A percentile compares a stretch with the other conserved stretches of the same genome.
phyloP scores from a whole-genome alignment of 2,329 filamentous ascomycete species.

The Lasiodiplodia gonubiensis region DNA sequence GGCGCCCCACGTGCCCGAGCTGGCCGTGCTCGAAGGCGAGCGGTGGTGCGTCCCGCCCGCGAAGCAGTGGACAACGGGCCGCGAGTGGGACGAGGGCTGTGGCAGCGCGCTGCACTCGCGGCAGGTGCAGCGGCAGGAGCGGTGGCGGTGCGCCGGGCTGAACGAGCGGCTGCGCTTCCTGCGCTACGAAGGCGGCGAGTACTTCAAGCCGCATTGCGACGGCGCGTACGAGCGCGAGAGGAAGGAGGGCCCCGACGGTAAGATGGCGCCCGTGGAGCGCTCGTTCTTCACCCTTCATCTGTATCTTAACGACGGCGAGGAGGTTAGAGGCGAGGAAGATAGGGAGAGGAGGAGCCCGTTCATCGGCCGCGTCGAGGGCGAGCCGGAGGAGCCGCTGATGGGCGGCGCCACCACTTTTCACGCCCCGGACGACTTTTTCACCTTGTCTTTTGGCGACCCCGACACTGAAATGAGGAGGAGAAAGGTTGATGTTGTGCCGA shows the following conservation, averaged over 20 bases:
- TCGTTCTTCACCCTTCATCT: slow-evolving; percentile 63
- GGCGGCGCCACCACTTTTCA: slow-evolving; percentile 63
- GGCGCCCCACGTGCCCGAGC: slow-evolving; percentile 51
- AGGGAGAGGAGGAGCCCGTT: slow-evolving; percentile 13
- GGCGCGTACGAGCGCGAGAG: slow-evolving; percentile 57
- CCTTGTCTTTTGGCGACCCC: neutral
- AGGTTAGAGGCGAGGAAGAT: slow-evolving; percentile 27
- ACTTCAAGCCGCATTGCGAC: slow-evolving; percentile 75
- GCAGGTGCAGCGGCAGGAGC: slow-evolving; percentile 31
- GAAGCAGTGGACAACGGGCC: neutral
- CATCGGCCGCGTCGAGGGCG: slow-evolving; percentile 31
- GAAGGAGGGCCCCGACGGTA: slow-evolving; percentile 55
- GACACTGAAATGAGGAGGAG: slow-evolving; percentile 36
- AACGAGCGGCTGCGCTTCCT: slow-evolving; percentile 80
- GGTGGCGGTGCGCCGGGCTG: slow-evolving; percentile 57
- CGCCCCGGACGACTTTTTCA: slow-evolving; percentile 28
- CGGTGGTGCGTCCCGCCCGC: slow-evolving; percentile 13
- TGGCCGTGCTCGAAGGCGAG: slow-evolving; percentile 44
- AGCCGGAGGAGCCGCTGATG: slow-evolving; percentile 44
- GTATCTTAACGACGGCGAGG: slow-evolving; percentile 57
- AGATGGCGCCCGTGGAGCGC: slow-evolving; percentile 43
- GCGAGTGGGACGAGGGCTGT: neutral
- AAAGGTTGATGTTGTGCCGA: slow-evolving; percentile 55
- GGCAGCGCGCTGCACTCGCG: slow-evolving; percentile 33
- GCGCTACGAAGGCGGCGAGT: slow-evolving; percentile 73